Evolutionary conservation across 192 early-diverging fungal species (phyloP).

Genomic region (Linderina pennispora): DNA sequence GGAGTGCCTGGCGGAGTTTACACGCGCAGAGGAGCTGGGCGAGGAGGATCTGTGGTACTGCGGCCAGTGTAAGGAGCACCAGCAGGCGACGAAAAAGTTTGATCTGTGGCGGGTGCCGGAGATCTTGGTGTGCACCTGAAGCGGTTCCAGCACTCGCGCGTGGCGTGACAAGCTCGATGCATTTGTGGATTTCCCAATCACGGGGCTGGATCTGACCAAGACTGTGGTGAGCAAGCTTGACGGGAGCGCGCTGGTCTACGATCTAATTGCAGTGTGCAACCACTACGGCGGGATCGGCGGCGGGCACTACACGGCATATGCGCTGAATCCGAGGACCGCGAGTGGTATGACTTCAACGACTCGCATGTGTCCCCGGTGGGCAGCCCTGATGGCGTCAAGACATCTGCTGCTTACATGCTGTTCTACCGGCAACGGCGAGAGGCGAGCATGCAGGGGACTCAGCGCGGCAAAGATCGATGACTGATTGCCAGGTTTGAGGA

Average conservation of each 20-base stretch:
- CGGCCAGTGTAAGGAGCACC: slow-evolving; percentile 67
- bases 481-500: slow-evolving; percentile 19
- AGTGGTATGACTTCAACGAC: slow-evolving; percentile 85
- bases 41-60: slow-evolving; percentile 80
- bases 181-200: slow-evolving; percentile 64
- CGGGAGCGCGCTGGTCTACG: slow-evolving; percentile 50
- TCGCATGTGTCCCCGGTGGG: slow-evolving; percentile 49
- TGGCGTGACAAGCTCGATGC: slow-evolving; percentile 69
- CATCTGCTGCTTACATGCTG: slow-evolving; percentile 42
- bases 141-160: slow-evolving; percentile 63
- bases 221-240: slow-evolving; percentile 26
- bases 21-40: slow-evolving; percentile 64
- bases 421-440: slow-evolving; percentile 27
- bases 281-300: slow-evolving; percentile 79
- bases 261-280: slow-evolving; percentile 73
- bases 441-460: background rate
- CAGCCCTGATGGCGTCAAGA: slow-evolving; percentile 17
- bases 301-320: slow-evolving; percentile 83
- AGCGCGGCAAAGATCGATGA: slow-evolving; percentile 16
- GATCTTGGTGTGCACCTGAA: slow-evolving; percentile 75
- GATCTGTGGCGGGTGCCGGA: slow-evolving; percentile 76
- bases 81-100: slow-evolving; percentile 70
- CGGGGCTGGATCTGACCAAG: slow-evolving; percentile 55
- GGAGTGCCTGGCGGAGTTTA: slow-evolving; percentile 71
- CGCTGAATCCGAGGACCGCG: slow-evolving; percentile 55